A percentile compares a stretch with the other conserved stretches of the same genome.
Conservation (phyloP, 192 early-diverging fungal species). For the Coemansia sp. region DNA sequence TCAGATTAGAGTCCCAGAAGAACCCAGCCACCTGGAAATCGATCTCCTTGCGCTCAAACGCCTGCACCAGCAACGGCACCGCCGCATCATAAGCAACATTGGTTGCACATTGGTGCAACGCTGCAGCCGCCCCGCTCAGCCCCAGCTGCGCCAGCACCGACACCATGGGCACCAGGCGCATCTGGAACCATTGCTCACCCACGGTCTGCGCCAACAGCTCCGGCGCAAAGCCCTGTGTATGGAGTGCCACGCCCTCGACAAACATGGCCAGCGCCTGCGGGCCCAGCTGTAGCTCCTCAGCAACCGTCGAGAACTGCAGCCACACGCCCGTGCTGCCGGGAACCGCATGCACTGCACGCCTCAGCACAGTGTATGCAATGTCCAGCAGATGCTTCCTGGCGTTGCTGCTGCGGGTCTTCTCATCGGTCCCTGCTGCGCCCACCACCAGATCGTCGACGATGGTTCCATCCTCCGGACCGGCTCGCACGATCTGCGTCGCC, state of each 20-base stretch:
- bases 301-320: constrained; percentile 26
- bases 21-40: constrained; percentile 22
- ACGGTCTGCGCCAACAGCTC: constrained; percentile 7
- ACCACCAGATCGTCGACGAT: constrained; percentile 12
- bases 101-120: constrained; percentile 24
- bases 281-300: constrained; percentile 6
- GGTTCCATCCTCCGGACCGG: neutral
- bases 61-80: constrained; percentile 30
- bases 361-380: constrained; percentile 14
- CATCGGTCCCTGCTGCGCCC: constrained; percentile 1
- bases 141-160: constrained; percentile 14
- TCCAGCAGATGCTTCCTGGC: constrained; percentile 18
- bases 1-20: constrained; percentile 45
- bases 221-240: constrained; percentile 14
- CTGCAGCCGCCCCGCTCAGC: constrained; percentile 33
- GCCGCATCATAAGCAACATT: constrained; percentile 25
- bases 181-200: constrained; percentile 26
- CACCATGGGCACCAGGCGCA: constrained; percentile 10
- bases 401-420: constrained; percentile 26
- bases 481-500: constrained; percentile 11
- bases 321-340: constrained; percentile 20
- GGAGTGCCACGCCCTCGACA: constrained; percentile 21
- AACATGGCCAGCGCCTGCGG: constrained; percentile 16
- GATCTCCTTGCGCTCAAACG: constrained; percentile 31
- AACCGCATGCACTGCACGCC: constrained; percentile 1